Percentiles rank a stretch among this genome's conserved stretches.
These are phyloP conservation scores for Penicillium herquei DNA, from an alignment of 495 filamentous ascomycete species.

Conservation along the genomic window DNA sequence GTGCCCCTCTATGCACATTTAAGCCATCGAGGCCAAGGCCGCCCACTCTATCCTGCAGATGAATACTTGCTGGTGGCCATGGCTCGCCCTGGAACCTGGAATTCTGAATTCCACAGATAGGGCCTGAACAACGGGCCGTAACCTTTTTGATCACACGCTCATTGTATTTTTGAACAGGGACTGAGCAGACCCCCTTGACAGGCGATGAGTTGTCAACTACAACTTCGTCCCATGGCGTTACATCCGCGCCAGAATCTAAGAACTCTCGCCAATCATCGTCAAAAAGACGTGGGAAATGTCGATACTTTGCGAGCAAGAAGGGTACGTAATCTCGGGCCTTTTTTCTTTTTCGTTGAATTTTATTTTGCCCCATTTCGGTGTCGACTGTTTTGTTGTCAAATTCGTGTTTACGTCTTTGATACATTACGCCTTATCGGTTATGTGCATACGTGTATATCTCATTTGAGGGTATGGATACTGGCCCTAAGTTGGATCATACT, in stretches of 20 bases:
- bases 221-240: slow-evolving; percentile 29
- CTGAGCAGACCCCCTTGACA: slow-evolving; percentile 11
- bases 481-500: too few species aligned
- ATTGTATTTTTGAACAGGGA: slow-evolving; percentile 18
- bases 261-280: slow-evolving; percentile 22
- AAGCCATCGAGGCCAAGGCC: neutral
- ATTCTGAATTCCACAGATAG: slow-evolving; percentile 12
- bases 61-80: neutral
- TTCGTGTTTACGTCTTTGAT: neutral
- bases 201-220: slow-evolving; percentile 34
- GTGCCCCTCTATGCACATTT: neutral
- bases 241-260: slow-evolving; percentile 15
- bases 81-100: neutral
- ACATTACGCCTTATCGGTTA: too few species aligned
- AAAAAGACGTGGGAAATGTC: slow-evolving; percentile 24
- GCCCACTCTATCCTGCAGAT: neutral
- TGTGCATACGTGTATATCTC: too few species aligned
- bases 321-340: slow-evolving; percentile 14
- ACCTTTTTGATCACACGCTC: slow-evolving; percentile 41
- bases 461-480: too few species aligned
- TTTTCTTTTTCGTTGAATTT: neutral
- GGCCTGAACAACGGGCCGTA: slow-evolving; percentile 27
- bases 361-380: neutral
- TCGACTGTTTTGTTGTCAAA: neutral
- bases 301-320: slow-evolving; percentile 27